phyloP scores from a whole-genome alignment of 1,284 basidiomycete genomes.

The Golubevia sp. region DNA sequence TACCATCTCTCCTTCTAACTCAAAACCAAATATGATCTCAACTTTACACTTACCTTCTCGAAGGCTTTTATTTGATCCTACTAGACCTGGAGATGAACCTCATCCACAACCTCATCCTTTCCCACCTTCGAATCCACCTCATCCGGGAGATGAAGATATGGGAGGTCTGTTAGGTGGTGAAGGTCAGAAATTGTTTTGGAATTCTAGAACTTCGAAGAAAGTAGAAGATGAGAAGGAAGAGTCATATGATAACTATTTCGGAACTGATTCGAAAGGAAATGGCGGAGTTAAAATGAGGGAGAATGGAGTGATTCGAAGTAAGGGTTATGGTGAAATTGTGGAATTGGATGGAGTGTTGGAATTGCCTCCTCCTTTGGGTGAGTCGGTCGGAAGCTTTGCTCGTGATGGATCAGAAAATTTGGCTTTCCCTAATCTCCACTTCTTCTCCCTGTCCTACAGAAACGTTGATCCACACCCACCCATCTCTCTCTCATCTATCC shows the following conservation, averaged over 20 bases:
- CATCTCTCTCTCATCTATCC: conserved; percentile 44
- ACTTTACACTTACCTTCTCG: conserved; percentile 71
- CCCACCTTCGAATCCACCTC: conserved; percentile 23
- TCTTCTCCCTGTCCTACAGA: conserved; percentile 11
- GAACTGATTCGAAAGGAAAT: conserved; percentile 74
- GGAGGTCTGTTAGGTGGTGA: conserved; percentile 77
- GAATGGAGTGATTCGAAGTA: conserved; percentile 65
- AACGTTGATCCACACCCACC: conserved; percentile 34
- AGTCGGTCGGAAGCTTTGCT: no score
- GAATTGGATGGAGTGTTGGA: conserved; percentile 77
- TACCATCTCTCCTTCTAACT: not conserved
- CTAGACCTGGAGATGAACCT: conserved; percentile 39
- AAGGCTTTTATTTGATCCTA: conserved; percentile 74
- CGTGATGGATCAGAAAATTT: conserved; percentile 1
- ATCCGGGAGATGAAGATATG: conserved; percentile 49
- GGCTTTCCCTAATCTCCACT: not conserved
- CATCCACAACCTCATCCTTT: conserved; percentile 41
- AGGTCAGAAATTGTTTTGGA: conserved; percentile 77
- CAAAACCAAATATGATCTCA: conserved; percentile 18
- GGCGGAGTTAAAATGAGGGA: conserved; percentile 65
- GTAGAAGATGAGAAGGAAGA: conserved; percentile 61
- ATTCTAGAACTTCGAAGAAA: conserved; percentile 64
- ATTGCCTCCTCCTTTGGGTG: conserved; percentile 77
- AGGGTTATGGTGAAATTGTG: conserved; percentile 77
- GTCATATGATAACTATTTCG: conserved; percentile 62